These are phyloP conservation scores for Colletotrichum viniferum DNA, from an alignment of 2,329 filamentous ascomycete genomes.

Conservation along the genomic window DNA sequence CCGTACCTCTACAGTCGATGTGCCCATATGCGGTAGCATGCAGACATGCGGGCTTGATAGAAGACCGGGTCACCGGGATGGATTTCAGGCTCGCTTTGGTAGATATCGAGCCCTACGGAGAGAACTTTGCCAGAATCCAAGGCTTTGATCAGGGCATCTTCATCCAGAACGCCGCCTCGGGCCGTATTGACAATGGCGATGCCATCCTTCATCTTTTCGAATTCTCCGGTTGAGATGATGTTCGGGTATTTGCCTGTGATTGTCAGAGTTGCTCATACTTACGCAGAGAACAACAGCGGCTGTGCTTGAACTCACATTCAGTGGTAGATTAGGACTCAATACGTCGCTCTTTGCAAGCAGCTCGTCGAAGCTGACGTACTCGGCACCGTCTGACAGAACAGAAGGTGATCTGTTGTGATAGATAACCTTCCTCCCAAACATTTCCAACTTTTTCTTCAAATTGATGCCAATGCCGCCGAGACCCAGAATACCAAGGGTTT, in stretches of 20 bases:
- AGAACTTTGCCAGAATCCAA: background rate
- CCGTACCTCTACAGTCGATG: background rate
- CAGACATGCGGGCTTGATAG: background rate
- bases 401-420: background rate
- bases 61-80: background rate
- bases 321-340: background rate
- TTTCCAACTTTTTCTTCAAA: background rate
- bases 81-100: background rate
- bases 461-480: background rate
- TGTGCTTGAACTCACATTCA: background rate
- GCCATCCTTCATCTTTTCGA: background rate
- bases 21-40: background rate
- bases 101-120: background rate
- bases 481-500: conserved; percentile 38
- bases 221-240: background rate
- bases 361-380: background rate
- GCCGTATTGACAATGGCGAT: background rate
- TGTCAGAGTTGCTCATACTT: background rate
- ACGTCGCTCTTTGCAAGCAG: background rate
- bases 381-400: background rate
- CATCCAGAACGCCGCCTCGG: background rate
- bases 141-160: background rate
- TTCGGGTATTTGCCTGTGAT: background rate
- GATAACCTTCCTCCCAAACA: background rate
- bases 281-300: background rate